Percentiles rank a stretch among this genome's conserved stretches.
Evolutionary conservation across 2,329 filamentous ascomycete species (phyloP).

Genomic region (Phoma sp.): DNA sequence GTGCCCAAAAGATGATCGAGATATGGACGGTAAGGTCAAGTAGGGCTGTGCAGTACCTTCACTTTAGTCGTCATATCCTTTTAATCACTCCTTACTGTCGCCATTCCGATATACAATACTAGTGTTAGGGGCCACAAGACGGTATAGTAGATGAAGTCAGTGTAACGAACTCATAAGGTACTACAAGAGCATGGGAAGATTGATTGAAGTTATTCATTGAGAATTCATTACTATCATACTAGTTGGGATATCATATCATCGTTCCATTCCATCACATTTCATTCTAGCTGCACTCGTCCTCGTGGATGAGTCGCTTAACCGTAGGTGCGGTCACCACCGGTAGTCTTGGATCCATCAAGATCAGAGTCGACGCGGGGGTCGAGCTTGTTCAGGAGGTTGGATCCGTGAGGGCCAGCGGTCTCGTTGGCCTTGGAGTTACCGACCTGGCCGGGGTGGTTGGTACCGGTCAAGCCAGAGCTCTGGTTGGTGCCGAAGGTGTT

Average conservation of each 20-base stretch:
- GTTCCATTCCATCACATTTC: constrained; percentile 7
- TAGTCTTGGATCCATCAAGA: constrained; percentile 42
- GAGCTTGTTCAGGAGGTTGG: constrained; percentile 44
- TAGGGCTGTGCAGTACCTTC: too few relatives aligned
- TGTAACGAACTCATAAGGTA: not conserved
- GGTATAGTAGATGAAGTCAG: too few relatives aligned
- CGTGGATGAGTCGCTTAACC: constrained; percentile 20
- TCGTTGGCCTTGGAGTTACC: constrained; percentile 32
- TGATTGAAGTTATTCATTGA: constrained; percentile 7
- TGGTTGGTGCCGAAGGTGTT: constrained; percentile 26
- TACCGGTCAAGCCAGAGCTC: constrained; percentile 18
- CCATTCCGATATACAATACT: too few relatives aligned
- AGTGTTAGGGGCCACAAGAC: too few relatives aligned
- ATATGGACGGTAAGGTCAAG: too few relatives aligned
- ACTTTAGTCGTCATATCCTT: too few relatives aligned
- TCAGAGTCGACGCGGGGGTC: constrained; percentile 49
- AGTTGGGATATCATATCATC: constrained; percentile 21
- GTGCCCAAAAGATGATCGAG: too few relatives aligned
- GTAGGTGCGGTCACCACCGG: constrained; percentile 38
- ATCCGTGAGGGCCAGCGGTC: constrained; percentile 48
- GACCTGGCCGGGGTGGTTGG: constrained; percentile 21
- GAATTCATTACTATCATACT: constrained; percentile 11
- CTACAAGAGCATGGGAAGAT: too few relatives aligned
- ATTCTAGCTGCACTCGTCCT: constrained; percentile 16
- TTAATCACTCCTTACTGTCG: too few relatives aligned